Base-by-base conservation (phyloP, 2,329 filamentous ascomycete species). In the Lecanicillium sp. region DNA sequence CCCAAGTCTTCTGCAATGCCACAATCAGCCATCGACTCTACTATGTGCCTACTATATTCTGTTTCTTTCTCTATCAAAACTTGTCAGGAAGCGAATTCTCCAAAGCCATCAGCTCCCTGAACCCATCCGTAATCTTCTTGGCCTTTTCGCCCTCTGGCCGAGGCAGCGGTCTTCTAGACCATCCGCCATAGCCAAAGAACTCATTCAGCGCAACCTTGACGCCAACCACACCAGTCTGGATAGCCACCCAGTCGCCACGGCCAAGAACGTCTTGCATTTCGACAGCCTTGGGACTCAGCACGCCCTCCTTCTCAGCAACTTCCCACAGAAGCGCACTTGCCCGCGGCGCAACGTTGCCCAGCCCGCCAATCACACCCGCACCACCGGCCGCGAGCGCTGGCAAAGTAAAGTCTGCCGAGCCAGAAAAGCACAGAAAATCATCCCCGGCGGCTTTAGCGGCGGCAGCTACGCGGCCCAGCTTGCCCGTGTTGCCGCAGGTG, bases 381-480 rank as follows among this genome's bases (percentile, higher is more conserved):
- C 79, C 81, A 31, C 82, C 83, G 7, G 71, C 81, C 25, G 81
- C 68, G 29, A 86, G 57, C 0, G 79, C 79, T 52, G 83, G 81
- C 33, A 86, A 64, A 3, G 78, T 73, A 58, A 86, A 85, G 59
- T 87, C 83, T 35, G 81, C 79, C 2, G 79, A 83, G 37, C 83
- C 83, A 17, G 80, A 82, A 51, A 86, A 72, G 46, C 81, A 81
- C 52, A 85, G 64, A 60, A 86, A 87, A 12, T 72, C 57, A 40
- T 62, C 73, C 18, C 70, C 71, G 15, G 75, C 72, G 8, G 29
- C 29, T 4, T 28, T 25, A 6, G 29, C 22, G 9, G 73, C 73
- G 18, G 78, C 73, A 31, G 59, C 78, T 45, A 74, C 73, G 54
- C 65, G 79, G 40, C 79, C 83, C 47, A 83, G 63, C 56, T 83